A percentile compares a stretch with the other conserved stretches of the same genome.
Evolutionary conservation across 2,329 filamentous ascomycete species (phyloP).

Genomic region (Taxawa tesnikishii): DNA sequence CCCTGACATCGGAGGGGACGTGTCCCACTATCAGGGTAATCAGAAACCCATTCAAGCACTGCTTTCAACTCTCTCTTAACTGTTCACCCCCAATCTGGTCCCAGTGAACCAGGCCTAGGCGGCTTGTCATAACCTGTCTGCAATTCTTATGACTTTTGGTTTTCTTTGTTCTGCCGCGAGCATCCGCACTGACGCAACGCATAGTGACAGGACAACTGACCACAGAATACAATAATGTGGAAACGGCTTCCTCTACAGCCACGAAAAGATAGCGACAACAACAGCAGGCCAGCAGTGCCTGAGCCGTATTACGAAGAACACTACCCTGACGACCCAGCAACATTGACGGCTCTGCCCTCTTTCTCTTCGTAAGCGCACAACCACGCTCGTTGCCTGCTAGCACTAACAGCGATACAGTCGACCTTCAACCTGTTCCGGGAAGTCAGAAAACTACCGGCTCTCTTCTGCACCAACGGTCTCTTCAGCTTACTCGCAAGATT

Average conservation of each 20-base stretch:
- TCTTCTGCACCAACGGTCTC: neutral
- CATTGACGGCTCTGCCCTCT: neutral
- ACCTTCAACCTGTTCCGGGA: neutral
- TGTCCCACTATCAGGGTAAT: too few species aligned
- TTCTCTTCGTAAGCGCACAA: neutral
- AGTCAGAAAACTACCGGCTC: neutral
- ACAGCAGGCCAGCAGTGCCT: constrained; percentile 2
- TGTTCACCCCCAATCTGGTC: too few species aligned
- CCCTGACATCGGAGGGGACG: too few species aligned
- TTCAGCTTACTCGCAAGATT: neutral
- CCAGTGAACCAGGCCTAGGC: too few species aligned
- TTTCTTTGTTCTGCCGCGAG: too few species aligned
- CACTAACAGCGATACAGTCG: neutral
- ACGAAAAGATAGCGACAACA: constrained; percentile 7
- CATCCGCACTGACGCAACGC: too few species aligned
- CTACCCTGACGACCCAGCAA: neutral
- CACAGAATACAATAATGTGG: neutral
- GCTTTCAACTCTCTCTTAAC: too few species aligned
- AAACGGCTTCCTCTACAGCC: neutral
- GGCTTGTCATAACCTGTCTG: too few species aligned
- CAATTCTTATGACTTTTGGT: too few species aligned
- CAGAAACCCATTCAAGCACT: too few species aligned
- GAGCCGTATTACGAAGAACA: too few species aligned
- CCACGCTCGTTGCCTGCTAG: neutral
- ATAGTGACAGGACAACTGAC: too few species aligned